Evolutionary conservation across 768 basidiomycete genomes (phyloP).

Genomic region (Boletus tomentosulus): DNA sequence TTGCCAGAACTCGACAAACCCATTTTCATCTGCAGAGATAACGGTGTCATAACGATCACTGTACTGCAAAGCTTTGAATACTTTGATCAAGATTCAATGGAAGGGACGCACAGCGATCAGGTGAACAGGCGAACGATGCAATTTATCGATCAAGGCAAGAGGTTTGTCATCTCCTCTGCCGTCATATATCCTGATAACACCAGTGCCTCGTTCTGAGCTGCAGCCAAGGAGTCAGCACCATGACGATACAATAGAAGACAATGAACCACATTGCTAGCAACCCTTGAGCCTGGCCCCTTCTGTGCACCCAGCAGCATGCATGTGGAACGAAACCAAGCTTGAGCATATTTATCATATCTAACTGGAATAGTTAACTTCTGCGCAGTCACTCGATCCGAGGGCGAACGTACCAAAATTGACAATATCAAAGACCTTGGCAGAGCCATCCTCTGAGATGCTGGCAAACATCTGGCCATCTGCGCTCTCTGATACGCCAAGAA

Average conservation of each 20-base stretch:
- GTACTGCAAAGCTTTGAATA: constrained; percentile 50
- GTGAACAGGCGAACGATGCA: constrained; percentile 89
- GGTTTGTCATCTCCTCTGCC: constrained; percentile 81
- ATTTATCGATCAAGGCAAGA: constrained; percentile 65
- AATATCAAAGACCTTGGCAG: constrained; percentile 94
- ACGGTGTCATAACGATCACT: constrained; percentile 88
- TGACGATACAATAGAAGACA: constrained; percentile 10
- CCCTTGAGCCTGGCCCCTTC: constrained; percentile 79
- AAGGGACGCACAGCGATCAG: constrained; percentile 70
- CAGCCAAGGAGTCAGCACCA: constrained; percentile 13
- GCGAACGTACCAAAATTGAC: constrained; percentile 83
- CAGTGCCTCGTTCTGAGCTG: constrained; percentile 76
- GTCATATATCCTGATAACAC: constrained; percentile 85
- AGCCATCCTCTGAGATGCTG: constrained; percentile 87
- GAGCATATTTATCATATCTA: constrained; percentile 99
- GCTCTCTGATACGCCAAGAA: constrained; percentile 79
- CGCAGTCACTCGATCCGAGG: neutral
- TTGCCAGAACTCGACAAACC: constrained; percentile 96
- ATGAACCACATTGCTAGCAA: constrained; percentile 79
- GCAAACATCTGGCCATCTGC: constrained; percentile 92
- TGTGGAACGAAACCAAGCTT: constrained; percentile 83
- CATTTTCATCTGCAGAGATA: constrained; percentile 89
- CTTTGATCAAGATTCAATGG: neutral
- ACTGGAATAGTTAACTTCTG: neutral
- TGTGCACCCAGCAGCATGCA: constrained; percentile 94